Evolutionary conservation across 2,329 filamentous ascomycete species (phyloP), one percentile per base, ranked within the genome.

Genomic region (Didymella exigua): DNA sequence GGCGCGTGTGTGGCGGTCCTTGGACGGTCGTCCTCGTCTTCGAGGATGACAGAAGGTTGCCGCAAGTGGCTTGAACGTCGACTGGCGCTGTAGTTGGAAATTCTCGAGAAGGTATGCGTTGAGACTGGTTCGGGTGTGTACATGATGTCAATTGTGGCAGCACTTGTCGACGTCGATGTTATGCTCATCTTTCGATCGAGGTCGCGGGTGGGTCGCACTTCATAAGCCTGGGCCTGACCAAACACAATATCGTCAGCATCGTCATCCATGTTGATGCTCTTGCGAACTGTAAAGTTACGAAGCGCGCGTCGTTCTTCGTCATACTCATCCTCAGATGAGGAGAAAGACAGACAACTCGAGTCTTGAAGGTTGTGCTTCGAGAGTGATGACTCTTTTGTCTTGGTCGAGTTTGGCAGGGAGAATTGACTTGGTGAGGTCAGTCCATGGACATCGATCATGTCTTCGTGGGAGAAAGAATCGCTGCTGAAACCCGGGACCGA

Each of bases 131-230:
- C 72, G 13, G 74, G 72, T 3, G 69, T 65, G 38, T 75, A 74
- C 70, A 75, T 75, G 23, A 76, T 65, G 44, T 76, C 72, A n/a
- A 76, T 75, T 1, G 74, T 75, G 9, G 71, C 71, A 16, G 72
- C 70, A 49, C 60, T 71, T 14, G 72, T 74, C 7, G 71, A 74
- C 2, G 68, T 70, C 10, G 72, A 72, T 8, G 65, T 54, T 18
- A 70, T 65, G 49, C 73, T 76, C 42, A 71, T 56, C 54, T 67
- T 72, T 16, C 67, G 64, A n/a, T 65, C 65, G 1, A 68, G 74
- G 50, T 63, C 56, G 26, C 65, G 61, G 11, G 62, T 62, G 18
- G 70, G 62, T 31, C 63, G 67, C 24, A 76, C 55, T 24, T 73
- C 73, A 37, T 70, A 72, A 9, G 74, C 73, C 56, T 75, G 70